Evolutionary conservation across 306 rosid genomes (phyloP), one percentile per base, ranked within the genome.

Genomic region (Vigna radiata): DNA sequence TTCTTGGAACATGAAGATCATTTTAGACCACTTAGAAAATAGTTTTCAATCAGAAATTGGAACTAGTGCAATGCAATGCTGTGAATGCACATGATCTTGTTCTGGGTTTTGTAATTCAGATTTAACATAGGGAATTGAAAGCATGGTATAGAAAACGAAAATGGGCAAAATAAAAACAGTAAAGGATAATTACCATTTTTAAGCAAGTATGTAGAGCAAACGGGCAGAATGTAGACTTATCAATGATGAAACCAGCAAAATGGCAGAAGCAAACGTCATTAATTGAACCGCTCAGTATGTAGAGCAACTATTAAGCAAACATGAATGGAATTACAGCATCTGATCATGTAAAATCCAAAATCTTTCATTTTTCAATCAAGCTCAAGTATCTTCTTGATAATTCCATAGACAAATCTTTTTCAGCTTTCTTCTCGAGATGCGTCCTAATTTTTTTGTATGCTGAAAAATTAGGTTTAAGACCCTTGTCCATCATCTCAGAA

Each of bases 401-500:
- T 16, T 87, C 89, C 71, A 58, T 68, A 74, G 90, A 89, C 86
- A 87, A 48, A 58, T 52, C 92, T 5, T 15, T 61, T 70, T 49
- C 82, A 50, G 87, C 86, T 39, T 68, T 48, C 75, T 68, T 76
- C 72, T 76, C 82, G 14, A 91, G 91, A 68, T 43, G 19, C 60
- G 80, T 85, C 67, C 75, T 67, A 60, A 85, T 80, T 39, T 73
- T 83, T 59, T 6, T 61, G 60, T 81, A 94, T 52, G 85, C 90
- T 0, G 87, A 54, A 73, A 80, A 81, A 53, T 86, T 68, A 53
- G 97, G 97, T 79, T 73, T 85, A 43, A 94, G 85, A 70, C 92
- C 98, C 65, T 29, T 92, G 64, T 81, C 80, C 81, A 90, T 88
- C 97, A 94, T 84, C 75, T 91, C 91, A 8, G 44, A 49, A 37